A percentile compares a stretch with the other conserved stretches of the same genome.
These are phyloP conservation scores for Deinandra increscens DNA, from an alignment of 129 eudicot species.

Conservation along the genomic window DNA sequence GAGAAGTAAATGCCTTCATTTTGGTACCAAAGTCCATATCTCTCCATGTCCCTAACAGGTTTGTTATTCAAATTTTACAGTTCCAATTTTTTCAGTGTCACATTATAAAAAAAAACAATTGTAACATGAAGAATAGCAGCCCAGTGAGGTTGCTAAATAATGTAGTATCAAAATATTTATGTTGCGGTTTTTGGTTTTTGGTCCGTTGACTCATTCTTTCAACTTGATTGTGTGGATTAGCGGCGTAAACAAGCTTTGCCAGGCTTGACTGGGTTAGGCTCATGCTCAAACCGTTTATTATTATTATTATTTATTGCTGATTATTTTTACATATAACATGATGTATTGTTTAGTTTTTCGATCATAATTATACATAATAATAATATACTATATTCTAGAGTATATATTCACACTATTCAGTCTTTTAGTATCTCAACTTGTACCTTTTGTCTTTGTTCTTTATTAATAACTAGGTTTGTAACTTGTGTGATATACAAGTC, in stretches of 20 bases:
- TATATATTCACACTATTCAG: too few relatives aligned
- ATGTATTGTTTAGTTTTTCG: too few relatives aligned
- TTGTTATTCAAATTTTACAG: slow-evolving; percentile 16
- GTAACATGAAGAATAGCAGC: slow-evolving; percentile 15
- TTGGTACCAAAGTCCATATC: background rate
- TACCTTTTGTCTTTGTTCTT: too few relatives aligned
- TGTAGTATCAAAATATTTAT: background rate
- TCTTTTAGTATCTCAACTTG: too few relatives aligned
- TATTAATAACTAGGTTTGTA: too few relatives aligned
- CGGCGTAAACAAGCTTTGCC: background rate
- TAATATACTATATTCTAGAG: too few relatives aligned
- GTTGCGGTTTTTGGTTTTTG: slow-evolving; percentile 19
- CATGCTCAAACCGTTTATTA: too few relatives aligned
- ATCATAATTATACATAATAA: too few relatives aligned
- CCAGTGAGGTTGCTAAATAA: background rate
- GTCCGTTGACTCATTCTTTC: background rate
- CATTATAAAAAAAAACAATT: slow-evolving; percentile 11
- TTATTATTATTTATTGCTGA: too few relatives aligned
- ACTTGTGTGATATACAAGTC: too few relatives aligned
- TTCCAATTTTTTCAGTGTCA: slow-evolving; percentile 7
- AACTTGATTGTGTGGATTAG: background rate
- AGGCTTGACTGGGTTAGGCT: background rate
- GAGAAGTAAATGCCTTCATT: slow-evolving; percentile 13
- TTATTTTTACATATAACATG: too few relatives aligned
- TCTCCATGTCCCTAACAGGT: slow-evolving; percentile 17